Base-by-base conservation (phyloP, 2,329 filamentous ascomycete genomes). In the Pseudogymnoascus sp. region DNA sequence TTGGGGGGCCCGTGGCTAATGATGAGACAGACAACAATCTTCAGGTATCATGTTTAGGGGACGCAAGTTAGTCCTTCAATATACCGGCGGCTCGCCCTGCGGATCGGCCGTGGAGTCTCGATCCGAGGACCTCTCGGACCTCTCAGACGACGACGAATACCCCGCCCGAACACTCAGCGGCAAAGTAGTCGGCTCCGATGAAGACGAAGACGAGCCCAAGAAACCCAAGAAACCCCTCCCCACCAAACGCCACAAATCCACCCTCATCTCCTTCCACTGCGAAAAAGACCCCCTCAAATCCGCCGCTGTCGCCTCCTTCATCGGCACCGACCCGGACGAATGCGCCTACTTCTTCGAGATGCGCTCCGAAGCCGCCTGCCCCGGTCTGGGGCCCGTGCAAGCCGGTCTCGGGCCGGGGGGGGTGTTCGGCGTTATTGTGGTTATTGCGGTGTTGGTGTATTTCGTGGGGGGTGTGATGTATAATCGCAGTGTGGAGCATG, bases 321-420 rank as follows among this genome's bases (percentile, higher is more conserved):
- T 98, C 64, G 91, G 90, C 64, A 79, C 80, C 46, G 89, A 93
- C 65, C 88, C 90, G 41, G 93, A 98, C 73, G 89, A 96, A 65
- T 99, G 95, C 81, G 86, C 91, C 31, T 99, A 98, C 77, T 90
- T 96, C 76, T 99, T 99, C 78, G 93, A 98, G 75, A 88, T 93
- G 60, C 89, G 93, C 67, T 95, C 91, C 24, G 82, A 85, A 53
- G 89, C 91, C 68, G 93, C 93, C 10, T 99, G 95, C 70, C 80
- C 83, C 11, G 80, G 80, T 62, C 46, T 56, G 14, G 84, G 87
- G 72, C 86, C 88, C 63, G 86, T 89, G 74, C 90, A 89, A 73
- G 81, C 90, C 77, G 79, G 87, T 76, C 78, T 88, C 80, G 76
- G 90, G 72, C 78, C 95, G 75, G 71, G 89, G 74, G 77, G 91